Evolutionary conservation across 129 eudicot genomes (phyloP), one percentile per base, ranked within the genome.

Genomic region (Escallonia herrerae): DNA sequence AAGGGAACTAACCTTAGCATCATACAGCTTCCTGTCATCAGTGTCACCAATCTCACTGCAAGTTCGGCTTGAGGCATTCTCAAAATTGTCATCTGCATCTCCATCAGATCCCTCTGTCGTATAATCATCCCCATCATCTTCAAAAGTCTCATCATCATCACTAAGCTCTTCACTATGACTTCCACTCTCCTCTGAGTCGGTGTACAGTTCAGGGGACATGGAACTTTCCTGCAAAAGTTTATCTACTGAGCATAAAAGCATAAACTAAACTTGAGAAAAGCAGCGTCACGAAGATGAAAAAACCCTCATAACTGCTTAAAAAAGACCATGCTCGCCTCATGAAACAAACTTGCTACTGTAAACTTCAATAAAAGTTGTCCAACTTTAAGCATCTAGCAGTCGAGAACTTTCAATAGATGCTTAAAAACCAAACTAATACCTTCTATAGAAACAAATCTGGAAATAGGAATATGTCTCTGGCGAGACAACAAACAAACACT

Each of bases 121-220:
- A 63, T 81, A 84, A 10, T 81, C 79, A 3, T 80, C 86, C 42
- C 59, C 81, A 58, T 79, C 86, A 13, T 81, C 97, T 48, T 81
- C 95, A 52, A 59, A 80, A 58, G 77, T 69, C 40, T 72, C 84
- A 63, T 84, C 82, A 37, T 84, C 84, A 15, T 88, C 96, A 60
- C 81, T 80, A 60, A 81, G 79, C 74, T 87, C 96, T 68, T 79
- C 97, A 65, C 87, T 86, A 80, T 84, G 95, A 80, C 80, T 86
- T 68, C 87, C 96, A 79, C 86, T 86, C 67, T 82, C 96, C 42
- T 93, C 95, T 44, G 96, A 81, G 57, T 93, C 96, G 0, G 96
- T 75, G 65, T 89, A 93, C 15, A 83, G 74, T 63, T 78, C 99
- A 62, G 86, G 74, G 53, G 83, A 48, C 62, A 68, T 65, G 40